These are phyloP conservation scores for Gymnopus androsaceus DNA, from an alignment of 1,284 basidiomycete species.

Conservation along the genomic window DNA sequence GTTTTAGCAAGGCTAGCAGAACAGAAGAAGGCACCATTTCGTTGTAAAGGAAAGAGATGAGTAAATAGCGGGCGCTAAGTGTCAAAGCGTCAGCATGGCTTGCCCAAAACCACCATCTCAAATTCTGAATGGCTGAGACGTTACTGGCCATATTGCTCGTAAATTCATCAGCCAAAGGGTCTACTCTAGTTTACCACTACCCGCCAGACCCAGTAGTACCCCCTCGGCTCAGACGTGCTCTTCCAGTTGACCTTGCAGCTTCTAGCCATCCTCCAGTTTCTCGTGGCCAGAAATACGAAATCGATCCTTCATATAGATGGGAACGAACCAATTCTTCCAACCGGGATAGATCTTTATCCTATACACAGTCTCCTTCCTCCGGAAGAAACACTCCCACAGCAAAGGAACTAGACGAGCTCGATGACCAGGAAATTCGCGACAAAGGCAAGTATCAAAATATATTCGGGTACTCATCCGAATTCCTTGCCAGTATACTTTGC, in stretches of 20 bases:
- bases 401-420: conserved; percentile 33
- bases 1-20: background rate
- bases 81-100: background rate
- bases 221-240: conserved; percentile 63
- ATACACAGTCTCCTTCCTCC: conserved; percentile 39
- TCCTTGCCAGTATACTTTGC: conserved; percentile 81
- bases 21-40: background rate
- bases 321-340: conserved; percentile 44
- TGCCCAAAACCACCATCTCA: background rate
- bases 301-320: conserved; percentile 58
- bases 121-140: conserved; percentile 60
- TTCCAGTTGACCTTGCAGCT: conserved; percentile 46
- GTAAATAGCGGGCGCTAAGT: background rate
- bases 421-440: conserved; percentile 36
- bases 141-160: conserved; percentile 74
- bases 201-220: conserved; percentile 61
- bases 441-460: conserved; percentile 56
- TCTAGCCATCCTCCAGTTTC: conserved; percentile 42
- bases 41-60: background rate
- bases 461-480: conserved; percentile 80
- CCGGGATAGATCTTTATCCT: conserved; percentile 11
- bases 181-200: conserved; percentile 74
- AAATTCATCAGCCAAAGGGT: conserved; percentile 74
- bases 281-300: conserved; percentile 1
- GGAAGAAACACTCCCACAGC: conserved; percentile 44